phyloP scores from a whole-genome alignment of 2,329 filamentous ascomycete species.

The Metarhizium brunneum region DNA sequence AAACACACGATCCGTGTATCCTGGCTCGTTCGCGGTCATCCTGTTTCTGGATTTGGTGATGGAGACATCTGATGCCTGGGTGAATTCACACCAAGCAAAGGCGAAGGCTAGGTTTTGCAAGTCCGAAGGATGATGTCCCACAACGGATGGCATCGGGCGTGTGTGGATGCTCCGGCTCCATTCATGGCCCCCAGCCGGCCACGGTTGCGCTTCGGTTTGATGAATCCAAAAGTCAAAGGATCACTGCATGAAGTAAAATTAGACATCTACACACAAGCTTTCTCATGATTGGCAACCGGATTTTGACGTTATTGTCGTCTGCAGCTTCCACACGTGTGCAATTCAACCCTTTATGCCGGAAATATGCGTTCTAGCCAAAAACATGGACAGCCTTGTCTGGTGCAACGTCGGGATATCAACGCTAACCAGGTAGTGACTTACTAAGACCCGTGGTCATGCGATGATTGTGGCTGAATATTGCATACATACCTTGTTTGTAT shows the following conservation, averaged over 20 bases:
- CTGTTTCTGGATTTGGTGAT: too few species aligned
- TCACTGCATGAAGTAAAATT: constrained; percentile 1
- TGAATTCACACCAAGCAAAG: too few species aligned
- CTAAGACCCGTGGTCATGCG: not conserved
- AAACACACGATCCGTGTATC: too few species aligned
- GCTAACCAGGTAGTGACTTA: not conserved
- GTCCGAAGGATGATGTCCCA: too few species aligned
- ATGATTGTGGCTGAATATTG: not conserved
- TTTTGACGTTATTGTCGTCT: not conserved
- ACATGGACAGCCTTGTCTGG: too few species aligned
- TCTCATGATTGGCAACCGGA: not conserved
- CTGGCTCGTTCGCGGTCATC: too few species aligned
- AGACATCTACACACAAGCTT: not conserved
- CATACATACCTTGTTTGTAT: not conserved
- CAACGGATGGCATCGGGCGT: too few species aligned
- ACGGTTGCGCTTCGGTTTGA: not conserved
- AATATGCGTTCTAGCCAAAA: not conserved
- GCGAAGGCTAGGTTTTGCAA: too few species aligned
- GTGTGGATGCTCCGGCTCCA: too few species aligned
- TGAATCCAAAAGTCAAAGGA: not conserved
- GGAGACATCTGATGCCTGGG: too few species aligned
- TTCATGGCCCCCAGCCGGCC: not conserved
- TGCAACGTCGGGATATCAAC: too few species aligned
- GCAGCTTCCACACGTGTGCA: not conserved
- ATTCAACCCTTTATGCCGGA: not conserved